Evolutionary conservation across 1,139 yeast genomes (phyloP), one percentile per base, ranked within the genome.

Genomic region (Yamadazyma songkhlaensis): DNA sequence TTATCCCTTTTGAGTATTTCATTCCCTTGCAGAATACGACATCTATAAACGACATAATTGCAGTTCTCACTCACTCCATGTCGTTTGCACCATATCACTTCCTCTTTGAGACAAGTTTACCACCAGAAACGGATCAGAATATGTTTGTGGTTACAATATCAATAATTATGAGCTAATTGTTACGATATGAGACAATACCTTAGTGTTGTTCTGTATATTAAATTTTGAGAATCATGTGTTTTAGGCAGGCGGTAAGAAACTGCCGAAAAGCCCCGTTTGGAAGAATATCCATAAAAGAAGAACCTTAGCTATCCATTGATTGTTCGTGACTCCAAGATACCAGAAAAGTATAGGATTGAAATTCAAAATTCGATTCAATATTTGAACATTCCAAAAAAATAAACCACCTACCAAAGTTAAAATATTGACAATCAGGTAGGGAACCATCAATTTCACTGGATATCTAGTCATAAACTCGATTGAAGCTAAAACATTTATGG

Each of bases 331-430:
- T 1, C 85, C 81, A 25, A 84, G 56, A 46, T 76, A 84, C 96
- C 95, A 87, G 50, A 79, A 74, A 38, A 79, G 74, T 7, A 85
- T 55, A 0, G 97, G 97, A 32, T 85, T 58, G 50, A 88, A 87
- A 7, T 94, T 74, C 7, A 83, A 77, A 4, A 90, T 75, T 37
- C 98, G 70, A 34, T 86, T 87, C 41, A 90, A 67, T 31, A 90
- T 88, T 59, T 92, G 98, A 28, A 84, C 85, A 56, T 92, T 92
- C 78, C 94, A 84, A 46, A 81, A 68, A 35, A 79, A 62, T 2
- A 81, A 36, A 4, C 83, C 79, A 4, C 83, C 64, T 4, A 77
- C 35, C 3, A 81, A 43, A 41, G 82, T 64, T 0, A 73, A 49
- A 0, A 50, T 37, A 14, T 76, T 60, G 2, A 78, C 60, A 12